A percentile compares a stretch with the other conserved stretches of the same genome.
Conservation (phyloP, 2,329 filamentous ascomycete genomes). For the Talaromyces sp. region DNA sequence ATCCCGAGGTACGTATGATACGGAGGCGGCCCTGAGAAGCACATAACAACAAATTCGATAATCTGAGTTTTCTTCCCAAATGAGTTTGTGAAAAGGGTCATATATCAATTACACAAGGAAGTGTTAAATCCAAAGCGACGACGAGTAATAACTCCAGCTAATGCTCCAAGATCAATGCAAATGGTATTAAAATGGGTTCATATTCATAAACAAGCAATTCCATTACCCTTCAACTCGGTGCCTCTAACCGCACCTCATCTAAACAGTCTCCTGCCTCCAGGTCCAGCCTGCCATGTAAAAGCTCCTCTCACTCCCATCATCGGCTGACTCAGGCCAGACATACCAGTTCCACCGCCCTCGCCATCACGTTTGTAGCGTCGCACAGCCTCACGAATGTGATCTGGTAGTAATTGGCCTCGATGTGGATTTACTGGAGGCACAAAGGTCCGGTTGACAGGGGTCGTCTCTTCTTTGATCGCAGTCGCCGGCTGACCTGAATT, state of each 20-base stretch:
- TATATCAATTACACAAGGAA: background rate
- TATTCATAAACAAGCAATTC: background rate
- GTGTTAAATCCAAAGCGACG: background rate
- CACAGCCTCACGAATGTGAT: constrained; percentile 49
- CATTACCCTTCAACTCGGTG: background rate
- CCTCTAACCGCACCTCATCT: constrained; percentile 25
- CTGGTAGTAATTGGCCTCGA: constrained; percentile 46
- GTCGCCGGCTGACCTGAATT: constrained; percentile 22
- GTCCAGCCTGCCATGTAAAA: constrained; percentile 42
- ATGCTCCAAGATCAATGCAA: background rate
- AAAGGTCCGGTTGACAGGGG: constrained; percentile 27
- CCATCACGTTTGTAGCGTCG: constrained; percentile 48
- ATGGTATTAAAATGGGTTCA: background rate
- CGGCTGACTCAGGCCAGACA: constrained; percentile 46
- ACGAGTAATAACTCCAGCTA: background rate
- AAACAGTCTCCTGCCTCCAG: constrained; percentile 44
- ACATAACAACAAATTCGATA: background rate
- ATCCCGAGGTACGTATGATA: background rate
- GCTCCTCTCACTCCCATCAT: constrained; percentile 44
- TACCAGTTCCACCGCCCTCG: constrained; percentile 48
- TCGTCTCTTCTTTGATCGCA: constrained; percentile 17
- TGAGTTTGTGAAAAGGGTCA: background rate
- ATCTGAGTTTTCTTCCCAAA: background rate
- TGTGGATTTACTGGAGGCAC: constrained; percentile 44
- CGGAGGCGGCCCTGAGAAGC: no score